Conservation (phyloP, 78 protist genomes). For the slime mould (Dictyostelium discoideum) region dicty_2.7 NC_007088.5:6877501-6878000, state of each 20-base stretch:
- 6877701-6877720: constrained; percentile 41
- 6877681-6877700: constrained; percentile 45
- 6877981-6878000: constrained; percentile 80
- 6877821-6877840: constrained; percentile 9
- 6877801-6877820: neutral
- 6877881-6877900: constrained; percentile 11
- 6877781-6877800: constrained; percentile 28
- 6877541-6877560: constrained; percentile 19
- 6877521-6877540: neutral
- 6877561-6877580: constrained; percentile 43
- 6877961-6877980: constrained; percentile 60
- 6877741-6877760: neutral
- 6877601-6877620: constrained; percentile 14
- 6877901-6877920: neutral
- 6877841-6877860: constrained; percentile 25
- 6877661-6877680: constrained; percentile 10
- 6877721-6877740: neutral
- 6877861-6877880: neutral
- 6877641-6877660: constrained; percentile 24
- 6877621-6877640: constrained; percentile 3
- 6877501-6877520: constrained; percentile 36
- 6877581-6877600: constrained; percentile 65
- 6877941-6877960: constrained; percentile 21
- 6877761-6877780: neutral
- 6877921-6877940: neutral